A percentile compares a stretch with the other conserved stretches of the same genome.
These are phyloP conservation scores for Diaporthe sp. DNA, from an alignment of 2,329 filamentous ascomycete species.

Conservation along the genomic window DNA sequence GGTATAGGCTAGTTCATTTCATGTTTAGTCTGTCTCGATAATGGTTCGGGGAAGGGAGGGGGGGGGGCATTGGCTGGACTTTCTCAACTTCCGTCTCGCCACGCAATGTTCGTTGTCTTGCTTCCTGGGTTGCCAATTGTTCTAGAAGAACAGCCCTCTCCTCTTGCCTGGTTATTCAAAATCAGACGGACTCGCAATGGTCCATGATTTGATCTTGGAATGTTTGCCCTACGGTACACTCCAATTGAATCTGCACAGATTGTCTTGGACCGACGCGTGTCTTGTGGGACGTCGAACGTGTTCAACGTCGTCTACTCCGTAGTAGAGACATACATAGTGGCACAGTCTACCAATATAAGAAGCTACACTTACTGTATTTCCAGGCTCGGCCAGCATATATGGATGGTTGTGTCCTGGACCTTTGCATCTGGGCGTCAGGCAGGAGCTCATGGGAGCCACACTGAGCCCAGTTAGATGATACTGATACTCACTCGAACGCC, in stretches of 20 bases:
- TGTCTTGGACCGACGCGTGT: conserved; percentile 16
- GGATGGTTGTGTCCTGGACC: not conserved
- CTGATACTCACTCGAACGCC: conserved; percentile 51
- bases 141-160: not conserved
- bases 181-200: not conserved
- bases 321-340: not conserved
- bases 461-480: conserved; percentile 41
- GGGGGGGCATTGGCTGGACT: not conserved
- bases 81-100: not conserved
- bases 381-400: not conserved
- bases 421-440: not conserved
- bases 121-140: not conserved
- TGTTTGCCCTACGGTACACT: not conserved
- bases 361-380: not conserved
- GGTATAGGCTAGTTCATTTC: not conserved
- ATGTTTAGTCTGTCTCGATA: not conserved
- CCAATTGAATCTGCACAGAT: not conserved
- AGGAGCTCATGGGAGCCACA: not conserved
- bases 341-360: not conserved
- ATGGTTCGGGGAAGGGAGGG: not conserved
- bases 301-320: not conserved
- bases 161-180: not conserved
- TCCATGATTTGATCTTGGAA: not conserved
- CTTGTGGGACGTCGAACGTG: conserved; percentile 18
- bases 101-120: not conserved